phyloP scores from a whole-genome alignment of 2,329 filamentous ascomycete species.

The Trichoderma arundinaceum region DNA sequence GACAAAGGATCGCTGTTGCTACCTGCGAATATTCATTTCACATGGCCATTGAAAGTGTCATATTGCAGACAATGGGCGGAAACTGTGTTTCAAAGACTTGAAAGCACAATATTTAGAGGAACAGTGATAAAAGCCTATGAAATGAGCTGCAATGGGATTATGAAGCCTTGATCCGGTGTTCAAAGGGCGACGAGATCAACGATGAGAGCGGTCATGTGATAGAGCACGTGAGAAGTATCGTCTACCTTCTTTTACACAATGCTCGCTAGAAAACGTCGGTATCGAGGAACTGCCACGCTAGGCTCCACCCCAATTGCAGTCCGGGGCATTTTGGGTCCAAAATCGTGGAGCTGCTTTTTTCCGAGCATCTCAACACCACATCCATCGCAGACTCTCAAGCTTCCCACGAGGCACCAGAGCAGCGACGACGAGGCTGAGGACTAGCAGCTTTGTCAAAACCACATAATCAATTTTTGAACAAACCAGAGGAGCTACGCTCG shows the following conservation, averaged over 20 bases:
- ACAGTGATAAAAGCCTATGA: too few relatives aligned
- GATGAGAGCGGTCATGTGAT: conserved; percentile 3
- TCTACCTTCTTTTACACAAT: neutral
- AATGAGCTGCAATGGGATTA: too few relatives aligned
- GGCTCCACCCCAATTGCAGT: conserved; percentile 21
- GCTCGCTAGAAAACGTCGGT: neutral
- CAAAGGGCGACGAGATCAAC: too few relatives aligned
- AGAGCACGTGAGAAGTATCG: neutral
- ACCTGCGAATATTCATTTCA: too few relatives aligned
- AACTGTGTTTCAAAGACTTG: too few relatives aligned
- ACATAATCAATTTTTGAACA: conserved; percentile 29
- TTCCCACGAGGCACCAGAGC: conserved; percentile 28
- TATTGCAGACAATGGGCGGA: too few relatives aligned
- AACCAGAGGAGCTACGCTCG: conserved; percentile 25
- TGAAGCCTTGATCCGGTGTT: too few relatives aligned
- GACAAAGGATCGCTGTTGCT: too few relatives aligned
- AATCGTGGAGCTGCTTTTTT: conserved; percentile 30
- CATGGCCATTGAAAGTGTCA: too few relatives aligned
- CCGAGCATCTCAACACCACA: conserved; percentile 19
- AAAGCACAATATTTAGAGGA: too few relatives aligned
- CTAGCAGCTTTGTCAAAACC: conserved; percentile 13
- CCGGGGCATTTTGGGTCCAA: neutral
- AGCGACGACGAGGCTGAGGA: conserved; percentile 29
- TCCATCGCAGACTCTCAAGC: conserved; percentile 27
- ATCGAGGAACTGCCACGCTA: neutral